Percentiles rank a stretch among this genome's conserved stretches.
Conservation (phyloP, 805 yeast genomes). For the Candida stauntonica region DNA sequence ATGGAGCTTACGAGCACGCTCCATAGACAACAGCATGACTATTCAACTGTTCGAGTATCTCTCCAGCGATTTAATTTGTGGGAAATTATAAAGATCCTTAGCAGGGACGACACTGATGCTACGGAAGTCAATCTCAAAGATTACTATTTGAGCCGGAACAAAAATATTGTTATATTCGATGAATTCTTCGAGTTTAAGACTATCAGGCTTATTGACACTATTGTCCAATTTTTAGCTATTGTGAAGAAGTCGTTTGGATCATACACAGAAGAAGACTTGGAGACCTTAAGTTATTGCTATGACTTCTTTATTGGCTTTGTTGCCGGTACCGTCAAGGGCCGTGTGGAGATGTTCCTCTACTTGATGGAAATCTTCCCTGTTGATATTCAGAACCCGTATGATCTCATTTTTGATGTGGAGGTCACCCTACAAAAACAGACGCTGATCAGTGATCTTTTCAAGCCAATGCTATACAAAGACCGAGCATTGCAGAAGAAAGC, state of each 20-base stretch:
- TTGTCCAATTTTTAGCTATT: conserved; percentile 14
- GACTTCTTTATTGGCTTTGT: conserved; percentile 10
- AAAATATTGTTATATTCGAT: conserved; percentile 30
- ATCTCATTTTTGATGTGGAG: conserved; percentile 19
- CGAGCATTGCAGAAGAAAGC: conserved; percentile 10
- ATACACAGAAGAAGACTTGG: neutral
- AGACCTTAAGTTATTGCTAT: conserved; percentile 1
- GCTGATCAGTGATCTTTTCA: conserved; percentile 18
- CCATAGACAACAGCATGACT: conserved; percentile 25
- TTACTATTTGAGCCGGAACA: conserved; percentile 28
- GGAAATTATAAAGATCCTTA: conserved; percentile 30
- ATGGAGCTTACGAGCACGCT: conserved; percentile 14
- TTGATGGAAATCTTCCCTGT: conserved; percentile 24
- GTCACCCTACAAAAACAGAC: conserved; percentile 1
- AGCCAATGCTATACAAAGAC: conserved; percentile 15
- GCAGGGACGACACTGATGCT: conserved; percentile 12
- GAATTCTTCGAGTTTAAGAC: conserved; percentile 31
- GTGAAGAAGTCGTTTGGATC: neutral
- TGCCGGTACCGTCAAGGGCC: conserved; percentile 5
- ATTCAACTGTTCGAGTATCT: conserved; percentile 24
- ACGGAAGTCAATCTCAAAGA: conserved; percentile 27
- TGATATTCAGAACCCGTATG: conserved; percentile 1
- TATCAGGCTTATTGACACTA: conserved; percentile 19
- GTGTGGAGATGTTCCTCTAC: conserved; percentile 19
- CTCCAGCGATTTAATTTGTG: conserved; percentile 30